Percentiles rank a stretch among this genome's conserved stretches.
phyloP scores from a whole-genome alignment of 2,329 filamentous ascomycete genomes.

The Chalara sp. region DNA sequence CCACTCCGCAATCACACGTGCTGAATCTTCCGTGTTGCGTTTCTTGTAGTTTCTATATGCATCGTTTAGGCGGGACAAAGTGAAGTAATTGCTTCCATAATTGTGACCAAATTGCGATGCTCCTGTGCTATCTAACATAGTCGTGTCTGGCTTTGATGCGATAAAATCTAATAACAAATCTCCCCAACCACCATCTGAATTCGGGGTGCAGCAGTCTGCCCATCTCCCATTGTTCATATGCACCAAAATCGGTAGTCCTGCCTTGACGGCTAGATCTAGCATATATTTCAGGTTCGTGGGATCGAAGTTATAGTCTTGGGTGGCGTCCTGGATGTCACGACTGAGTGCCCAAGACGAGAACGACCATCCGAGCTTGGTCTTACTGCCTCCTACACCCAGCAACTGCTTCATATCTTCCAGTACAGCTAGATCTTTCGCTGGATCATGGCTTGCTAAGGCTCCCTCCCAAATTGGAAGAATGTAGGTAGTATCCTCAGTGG shows the following conservation, averaged over 20 bases:
- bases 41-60: slow-evolving; percentile 11
- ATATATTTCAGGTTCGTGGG: slow-evolving; percentile 12
- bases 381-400: slow-evolving; percentile 6
- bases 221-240: slow-evolving; percentile 15
- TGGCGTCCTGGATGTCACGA: slow-evolving; percentile 8
- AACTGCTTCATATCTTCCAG: slow-evolving; percentile 8
- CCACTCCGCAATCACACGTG: slow-evolving; percentile 6
- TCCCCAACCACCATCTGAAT: slow-evolving; percentile 10
- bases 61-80: slow-evolving; percentile 7
- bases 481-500: slow-evolving; percentile 8
- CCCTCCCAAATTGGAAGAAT: slow-evolving; percentile 14
- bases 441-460: slow-evolving; percentile 7
- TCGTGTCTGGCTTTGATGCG: slow-evolving; percentile 9
- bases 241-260: slow-evolving; percentile 7
- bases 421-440: slow-evolving; percentile 6
- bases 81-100: slow-evolving; percentile 11
- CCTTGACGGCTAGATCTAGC: slow-evolving; percentile 3
- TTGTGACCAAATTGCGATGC: slow-evolving; percentile 4
- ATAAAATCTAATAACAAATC: slow-evolving; percentile 11
- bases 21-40: slow-evolving; percentile 10
- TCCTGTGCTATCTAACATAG: slow-evolving; percentile 5
- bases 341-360: slow-evolving; percentile 14
- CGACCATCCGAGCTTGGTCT: slow-evolving; percentile 12
- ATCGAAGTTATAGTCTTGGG: slow-evolving; percentile 10
- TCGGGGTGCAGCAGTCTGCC: slow-evolving; percentile 14